Evolutionary conservation across 345 rosid species (phyloP).

Genomic region (Schrenkiella parvula): DNA sequence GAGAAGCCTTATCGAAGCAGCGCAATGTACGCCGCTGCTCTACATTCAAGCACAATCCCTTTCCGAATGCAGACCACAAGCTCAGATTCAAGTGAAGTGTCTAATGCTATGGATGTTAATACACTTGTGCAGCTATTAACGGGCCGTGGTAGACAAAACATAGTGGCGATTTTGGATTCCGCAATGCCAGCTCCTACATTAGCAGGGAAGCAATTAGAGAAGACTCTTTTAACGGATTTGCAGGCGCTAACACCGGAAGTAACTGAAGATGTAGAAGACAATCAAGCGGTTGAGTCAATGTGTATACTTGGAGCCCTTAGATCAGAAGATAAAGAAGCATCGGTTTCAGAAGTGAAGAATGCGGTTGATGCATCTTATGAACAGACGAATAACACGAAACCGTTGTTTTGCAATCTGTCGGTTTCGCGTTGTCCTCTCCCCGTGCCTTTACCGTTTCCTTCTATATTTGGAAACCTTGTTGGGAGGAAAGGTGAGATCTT

Average conservation of each 20-base stretch:
- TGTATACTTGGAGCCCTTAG: conserved; percentile 64
- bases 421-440: conserved; percentile 80
- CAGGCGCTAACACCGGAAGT: conserved; percentile 70
- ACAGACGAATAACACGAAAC: neutral
- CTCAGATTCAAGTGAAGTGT: conserved; percentile 44
- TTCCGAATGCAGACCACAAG: conserved; percentile 59
- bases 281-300: conserved; percentile 60
- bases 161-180: conserved; percentile 56
- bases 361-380: conserved; percentile 47
- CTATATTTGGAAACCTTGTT: conserved; percentile 62
- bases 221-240: conserved; percentile 44
- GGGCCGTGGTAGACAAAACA: conserved; percentile 68
- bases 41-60: conserved; percentile 70
- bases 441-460: conserved; percentile 87
- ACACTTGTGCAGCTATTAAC: conserved; percentile 54
- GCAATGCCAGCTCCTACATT: conserved; percentile 76
- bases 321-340: conserved; percentile 50
- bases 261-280: conserved; percentile 57
- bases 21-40: conserved; percentile 82
- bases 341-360: conserved; percentile 62
- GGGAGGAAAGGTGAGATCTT: conserved; percentile 73
- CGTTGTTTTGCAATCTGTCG: conserved; percentile 51
- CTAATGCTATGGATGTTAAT: conserved; percentile 56
- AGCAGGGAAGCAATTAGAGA: conserved; percentile 44
- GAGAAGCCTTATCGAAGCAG: conserved; percentile 77